Base-by-base conservation (phyloP, 2,329 filamentous ascomycete species). In the Colletotrichum sp. region DNA sequence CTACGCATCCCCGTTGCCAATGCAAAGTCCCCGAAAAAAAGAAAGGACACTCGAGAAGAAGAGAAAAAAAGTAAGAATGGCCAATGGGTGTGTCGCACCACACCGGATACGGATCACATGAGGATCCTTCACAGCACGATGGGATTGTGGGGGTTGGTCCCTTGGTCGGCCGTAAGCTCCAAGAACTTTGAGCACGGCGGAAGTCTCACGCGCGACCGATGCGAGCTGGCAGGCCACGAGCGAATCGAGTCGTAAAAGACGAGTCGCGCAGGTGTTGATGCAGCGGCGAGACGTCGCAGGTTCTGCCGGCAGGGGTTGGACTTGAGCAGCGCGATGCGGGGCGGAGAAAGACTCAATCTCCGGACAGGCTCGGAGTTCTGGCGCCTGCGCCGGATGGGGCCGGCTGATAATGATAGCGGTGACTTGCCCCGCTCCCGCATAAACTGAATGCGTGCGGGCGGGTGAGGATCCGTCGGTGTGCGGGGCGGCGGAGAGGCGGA, bases 201-300 rank as follows among this genome's bases (percentile, higher is more conserved):
- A 34, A 76, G 32, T 11, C 74, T 63, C 29, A 76, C 74, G 9
- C 64, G 64, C n/a, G 64, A 52, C 13, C 59, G 64, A 29, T 73
- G 29, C 11, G 74, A 76, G 29, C 74, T 69, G 12, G 64, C 59
- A 16, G 74, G 74, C 74, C 74, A 76, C 9, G 61, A n/a, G 8
- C 74, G 74, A 25, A 76, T 76, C n/a, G 74, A 76, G 64, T 76
- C 74, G 57, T 76, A 76, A 25, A 76, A 73, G 32, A 63, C 64
- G 13, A 73, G 64, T 11, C 64, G 64, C n/a, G 59, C 27, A 4
- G 74, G 71, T 15, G 71, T 65, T 16, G 71, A 76, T 6, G 74
- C 65, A 8, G 64, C 65, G 25, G 72, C 57, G 32, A 76, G 64
- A 22, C 70, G 57, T 19, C 74, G 74, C 59, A 76, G 49, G 59